Evolutionary conservation across 768 basidiomycete species (phyloP).

Genomic region (Pilatotrama ljubarskyi): DNA sequence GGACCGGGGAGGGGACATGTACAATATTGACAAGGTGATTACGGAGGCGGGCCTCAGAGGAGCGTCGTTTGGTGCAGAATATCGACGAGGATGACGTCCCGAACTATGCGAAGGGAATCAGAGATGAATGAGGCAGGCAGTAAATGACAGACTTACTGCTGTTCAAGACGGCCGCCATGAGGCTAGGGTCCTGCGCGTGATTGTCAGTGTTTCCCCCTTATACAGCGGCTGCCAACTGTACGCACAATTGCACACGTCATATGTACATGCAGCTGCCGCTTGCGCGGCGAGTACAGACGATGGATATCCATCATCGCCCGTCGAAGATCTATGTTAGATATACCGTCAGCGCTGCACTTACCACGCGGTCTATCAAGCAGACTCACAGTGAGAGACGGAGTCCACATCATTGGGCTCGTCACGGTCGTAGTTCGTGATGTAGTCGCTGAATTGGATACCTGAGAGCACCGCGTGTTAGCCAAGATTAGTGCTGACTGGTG

Average conservation of each 20-base stretch:
- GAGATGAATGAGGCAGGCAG: not conserved
- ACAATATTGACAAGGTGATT: not conserved
- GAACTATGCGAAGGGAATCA: conserved; percentile 22
- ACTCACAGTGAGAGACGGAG: conserved; percentile 50
- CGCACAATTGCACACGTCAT: conserved; percentile 50
- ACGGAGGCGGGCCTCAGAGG: not conserved
- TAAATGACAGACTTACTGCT: conserved; percentile 40
- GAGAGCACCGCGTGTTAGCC: not conserved
- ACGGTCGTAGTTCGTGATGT: conserved; percentile 48
- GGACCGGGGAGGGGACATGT: not conserved
- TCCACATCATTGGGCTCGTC: conserved; percentile 51
- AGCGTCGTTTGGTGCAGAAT: conserved; percentile 22
- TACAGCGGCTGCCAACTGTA: not conserved
- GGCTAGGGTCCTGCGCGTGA: conserved; percentile 36
- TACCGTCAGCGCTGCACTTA: not conserved
- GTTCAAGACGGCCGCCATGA: conserved; percentile 48
- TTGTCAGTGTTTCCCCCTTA: not conserved
- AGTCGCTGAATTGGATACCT: conserved; percentile 44
- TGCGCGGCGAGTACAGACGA: conserved; percentile 45
- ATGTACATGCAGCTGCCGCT: conserved; percentile 50
- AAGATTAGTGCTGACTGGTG: not conserved
- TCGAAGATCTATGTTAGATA: conserved; percentile 42
- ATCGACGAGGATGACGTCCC: conserved; percentile 28
- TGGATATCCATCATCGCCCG: conserved; percentile 49
- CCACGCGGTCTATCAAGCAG: not conserved